These are phyloP conservation scores for Gloeostereum incarnatum DNA, from an alignment of 768 basidiomycete genomes.

Conservation along the genomic window DNA sequence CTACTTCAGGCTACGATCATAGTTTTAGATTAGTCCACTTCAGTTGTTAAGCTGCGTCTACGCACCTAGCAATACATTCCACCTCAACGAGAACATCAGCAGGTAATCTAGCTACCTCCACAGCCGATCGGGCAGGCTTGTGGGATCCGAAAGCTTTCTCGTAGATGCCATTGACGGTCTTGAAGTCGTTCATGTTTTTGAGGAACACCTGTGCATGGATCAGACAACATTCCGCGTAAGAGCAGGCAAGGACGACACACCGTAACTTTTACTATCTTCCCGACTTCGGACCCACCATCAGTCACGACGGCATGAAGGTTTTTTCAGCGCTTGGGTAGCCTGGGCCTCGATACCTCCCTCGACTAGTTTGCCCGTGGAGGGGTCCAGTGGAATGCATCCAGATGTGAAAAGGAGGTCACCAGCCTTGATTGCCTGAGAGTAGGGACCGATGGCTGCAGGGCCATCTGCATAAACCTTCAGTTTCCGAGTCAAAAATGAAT, in stretches of 20 bases:
- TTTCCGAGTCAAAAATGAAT: not conserved
- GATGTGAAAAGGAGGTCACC: slow-evolving; percentile 85
- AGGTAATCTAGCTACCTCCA: slow-evolving; percentile 84
- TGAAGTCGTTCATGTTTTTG: slow-evolving; percentile 90
- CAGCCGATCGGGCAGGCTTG: slow-evolving; percentile 88
- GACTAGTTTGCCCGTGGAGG: slow-evolving; percentile 61
- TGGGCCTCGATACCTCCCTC: slow-evolving; percentile 71
- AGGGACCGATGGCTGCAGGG: slow-evolving; percentile 76
- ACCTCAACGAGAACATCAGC: slow-evolving; percentile 91
- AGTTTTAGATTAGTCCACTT: not conserved
- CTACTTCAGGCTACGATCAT: not conserved
- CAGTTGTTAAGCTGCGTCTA: not conserved
- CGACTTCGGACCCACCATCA: slow-evolving; percentile 69
- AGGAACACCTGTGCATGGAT: slow-evolving; percentile 66
- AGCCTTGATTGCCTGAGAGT: slow-evolving; percentile 79
- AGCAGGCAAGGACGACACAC: slow-evolving; percentile 31
- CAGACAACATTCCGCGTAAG: not conserved
- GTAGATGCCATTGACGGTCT: slow-evolving; percentile 73
- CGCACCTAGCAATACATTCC: slow-evolving; percentile 75
- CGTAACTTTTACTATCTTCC: slow-evolving; percentile 86
- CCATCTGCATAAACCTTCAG: slow-evolving; percentile 39
- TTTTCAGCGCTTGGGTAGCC: slow-evolving; percentile 72
- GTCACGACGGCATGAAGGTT: slow-evolving; percentile 82
- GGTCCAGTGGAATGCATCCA: slow-evolving; percentile 81
- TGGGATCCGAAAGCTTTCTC: slow-evolving; percentile 79